Base-by-base conservation (phyloP, 768 basidiomycete species). In the Leccinum aurantiacum region DNA sequence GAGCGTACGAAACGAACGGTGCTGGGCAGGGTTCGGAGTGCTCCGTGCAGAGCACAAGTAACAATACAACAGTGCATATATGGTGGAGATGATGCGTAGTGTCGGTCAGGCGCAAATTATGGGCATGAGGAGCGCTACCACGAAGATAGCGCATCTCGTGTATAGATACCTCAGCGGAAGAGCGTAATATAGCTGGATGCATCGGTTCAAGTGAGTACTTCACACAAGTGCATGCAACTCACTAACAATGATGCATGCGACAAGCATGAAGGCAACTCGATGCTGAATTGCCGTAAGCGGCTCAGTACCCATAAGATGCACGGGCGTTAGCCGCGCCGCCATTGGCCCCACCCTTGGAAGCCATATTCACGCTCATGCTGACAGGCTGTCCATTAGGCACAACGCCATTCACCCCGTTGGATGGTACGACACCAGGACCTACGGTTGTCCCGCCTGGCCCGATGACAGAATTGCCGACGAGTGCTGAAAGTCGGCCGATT, bases 401-500 rank as follows among this genome's bases (percentile, higher is more conserved):
- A 10, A 73, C 66, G 6, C 67, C 70, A 14, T 69, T 69, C 47
- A 68, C 67, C 8, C 55, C 63, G 24, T 62, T 64, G n/a, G 73
- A 7, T 19, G 75, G 71, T 57, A 70, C 70, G 38, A 71, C 65
- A 47, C 67, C 73, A 8, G 69, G 70, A 17, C 66, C 71, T 19
- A 72, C 72, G 3, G 72, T 63, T 29, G 73, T 63, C 5, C 71
- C 72, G 6, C 69, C 69, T 24, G 74, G 71, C 11, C 74, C 86
- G 57, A 89, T 82, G 38, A 82, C 86, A 0, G 81, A 79, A n/a
- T 79, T 82, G 4, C 88, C 87, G 1, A 91, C 87, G 35, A 91
- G 80, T 1, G 89, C 80, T 1, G 84, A 84, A 0, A 99, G 81
- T 2, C 95, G 85, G 10, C 90, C 86, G 54, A 98, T 90, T 76